Conservation (phyloP, 805 yeast species). For the Metschnikowia cerradonensis region DNA sequence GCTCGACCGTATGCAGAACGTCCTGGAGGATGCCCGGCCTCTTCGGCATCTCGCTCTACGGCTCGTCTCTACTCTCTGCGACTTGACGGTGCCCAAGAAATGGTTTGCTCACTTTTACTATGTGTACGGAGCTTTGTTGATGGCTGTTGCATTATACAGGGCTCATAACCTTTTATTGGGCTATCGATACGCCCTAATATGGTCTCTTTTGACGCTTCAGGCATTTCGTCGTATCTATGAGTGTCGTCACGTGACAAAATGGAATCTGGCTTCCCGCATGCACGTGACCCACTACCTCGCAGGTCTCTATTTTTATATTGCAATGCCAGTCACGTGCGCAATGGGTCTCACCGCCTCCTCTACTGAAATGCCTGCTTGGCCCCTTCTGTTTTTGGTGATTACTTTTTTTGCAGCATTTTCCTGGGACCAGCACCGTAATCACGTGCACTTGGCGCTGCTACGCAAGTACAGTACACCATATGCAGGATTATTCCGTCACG, state of each 20-base stretch:
- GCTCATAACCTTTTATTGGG: constrained; percentile 8
- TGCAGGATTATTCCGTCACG: constrained; percentile 44
- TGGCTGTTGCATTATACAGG: constrained; percentile 16
- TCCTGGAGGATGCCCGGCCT: not conserved
- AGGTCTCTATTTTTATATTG: constrained; percentile 57
- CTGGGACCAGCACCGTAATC: constrained; percentile 52
- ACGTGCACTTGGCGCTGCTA: constrained; percentile 44
- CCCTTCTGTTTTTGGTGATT: not conserved
- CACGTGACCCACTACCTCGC: constrained; percentile 63
- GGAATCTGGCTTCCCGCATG: constrained; percentile 48
- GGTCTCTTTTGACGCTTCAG: constrained; percentile 39
- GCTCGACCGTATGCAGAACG: not conserved
- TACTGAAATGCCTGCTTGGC: not conserved
- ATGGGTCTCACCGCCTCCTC: not conserved
- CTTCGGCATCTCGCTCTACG: not conserved
- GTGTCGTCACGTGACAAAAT: constrained; percentile 46
- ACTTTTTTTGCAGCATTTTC: constrained; percentile 34
- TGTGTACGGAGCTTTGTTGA: constrained; percentile 31
- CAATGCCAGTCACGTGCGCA: constrained; percentile 37
- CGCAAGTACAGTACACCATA: constrained; percentile 56
- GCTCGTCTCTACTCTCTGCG: not conserved
- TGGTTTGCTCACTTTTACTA: constrained; percentile 64
- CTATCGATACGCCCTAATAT: constrained; percentile 20
- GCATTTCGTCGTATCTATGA: constrained; percentile 54
- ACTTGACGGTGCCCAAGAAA: constrained; percentile 54